These are phyloP conservation scores for Margaritispora aquatica DNA, from an alignment of 495 filamentous ascomycete species.

Conservation along the genomic window DNA sequence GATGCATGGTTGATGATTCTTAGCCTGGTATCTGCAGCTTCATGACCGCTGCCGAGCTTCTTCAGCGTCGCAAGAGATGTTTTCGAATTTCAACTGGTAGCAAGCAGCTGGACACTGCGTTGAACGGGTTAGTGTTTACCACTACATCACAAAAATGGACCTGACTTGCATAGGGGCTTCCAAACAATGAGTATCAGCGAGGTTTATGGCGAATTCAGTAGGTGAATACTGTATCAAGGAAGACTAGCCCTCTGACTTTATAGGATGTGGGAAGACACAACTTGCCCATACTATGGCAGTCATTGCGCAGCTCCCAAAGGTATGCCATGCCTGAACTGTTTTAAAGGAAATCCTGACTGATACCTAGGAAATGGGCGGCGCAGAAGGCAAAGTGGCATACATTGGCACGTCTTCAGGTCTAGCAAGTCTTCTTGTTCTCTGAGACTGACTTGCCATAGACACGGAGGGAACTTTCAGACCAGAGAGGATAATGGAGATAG, in stretches of 20 bases:
- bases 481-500: constrained; percentile 62
- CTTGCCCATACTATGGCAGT: constrained; percentile 65
- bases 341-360: constrained; percentile 4
- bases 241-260: neutral
- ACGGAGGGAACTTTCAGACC: constrained; percentile 77
- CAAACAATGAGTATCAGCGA: constrained; percentile 79
- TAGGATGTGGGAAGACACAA: constrained; percentile 68
- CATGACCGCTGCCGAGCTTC: constrained; percentile 68
- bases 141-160: neutral
- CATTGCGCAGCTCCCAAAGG: constrained; percentile 49
- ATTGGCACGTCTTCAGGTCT: constrained; percentile 42
- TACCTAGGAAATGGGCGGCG: constrained; percentile 59
- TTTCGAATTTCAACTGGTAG: constrained; percentile 68
- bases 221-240: constrained; percentile 1
- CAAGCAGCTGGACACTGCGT: constrained; percentile 68
- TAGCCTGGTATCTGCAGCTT: constrained; percentile 65
- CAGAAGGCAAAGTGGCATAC: constrained; percentile 73
- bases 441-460: constrained; percentile 34
- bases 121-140: constrained; percentile 48
- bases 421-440: neutral
- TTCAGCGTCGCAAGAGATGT: constrained; percentile 60
- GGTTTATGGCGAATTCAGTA: constrained; percentile 67
- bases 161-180: constrained; percentile 49
- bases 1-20: constrained; percentile 4
- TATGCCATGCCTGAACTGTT: neutral